Percentiles rank a stretch among this genome's conserved stretches.
Conservation (phyloP, 148 eudicot genomes). For the Camellia japonica region DNA sequence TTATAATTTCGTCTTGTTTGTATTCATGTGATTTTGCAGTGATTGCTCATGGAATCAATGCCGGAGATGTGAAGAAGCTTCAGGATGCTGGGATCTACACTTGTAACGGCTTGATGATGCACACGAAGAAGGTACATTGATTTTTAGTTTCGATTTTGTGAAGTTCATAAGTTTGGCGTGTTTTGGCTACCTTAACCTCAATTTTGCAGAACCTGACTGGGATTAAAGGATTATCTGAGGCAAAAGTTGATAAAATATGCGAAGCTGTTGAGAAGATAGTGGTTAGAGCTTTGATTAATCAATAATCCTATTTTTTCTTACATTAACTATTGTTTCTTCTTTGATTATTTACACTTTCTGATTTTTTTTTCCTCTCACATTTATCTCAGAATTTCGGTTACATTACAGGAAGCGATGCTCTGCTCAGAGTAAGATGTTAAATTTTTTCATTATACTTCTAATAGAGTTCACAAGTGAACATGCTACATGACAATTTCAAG, state of each 20-base stretch:
- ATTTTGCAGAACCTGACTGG: slow-evolving; percentile 70
- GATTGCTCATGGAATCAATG: slow-evolving; percentile 86
- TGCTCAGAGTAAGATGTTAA: slow-evolving; percentile 59
- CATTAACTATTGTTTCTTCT: neutral
- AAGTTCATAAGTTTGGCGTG: neutral
- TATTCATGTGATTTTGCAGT: slow-evolving; percentile 31
- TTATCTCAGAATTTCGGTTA: slow-evolving; percentile 77
- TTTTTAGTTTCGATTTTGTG: neutral
- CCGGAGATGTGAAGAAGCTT: slow-evolving; percentile 94
- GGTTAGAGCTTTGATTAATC: slow-evolving; percentile 38
- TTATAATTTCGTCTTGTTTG: too few relatives aligned
- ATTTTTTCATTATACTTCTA: slow-evolving; percentile 10
- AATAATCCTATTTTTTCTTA: neutral
- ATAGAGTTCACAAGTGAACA: neutral
- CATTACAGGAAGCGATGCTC: slow-evolving; percentile 97
- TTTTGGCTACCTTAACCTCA: neutral
- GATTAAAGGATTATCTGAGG: slow-evolving; percentile 95
- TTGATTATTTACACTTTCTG: neutral
- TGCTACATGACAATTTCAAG: neutral
- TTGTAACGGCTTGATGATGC: slow-evolving; percentile 98
- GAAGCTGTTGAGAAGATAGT: slow-evolving; percentile 98
- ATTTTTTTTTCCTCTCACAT: neutral
- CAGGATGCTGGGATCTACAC: slow-evolving; percentile 96
- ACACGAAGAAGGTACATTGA: slow-evolving; percentile 74
- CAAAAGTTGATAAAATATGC: slow-evolving; percentile 96